Conservation (phyloP, 129 eudicot genomes). For the Logfia minima region DNA sequence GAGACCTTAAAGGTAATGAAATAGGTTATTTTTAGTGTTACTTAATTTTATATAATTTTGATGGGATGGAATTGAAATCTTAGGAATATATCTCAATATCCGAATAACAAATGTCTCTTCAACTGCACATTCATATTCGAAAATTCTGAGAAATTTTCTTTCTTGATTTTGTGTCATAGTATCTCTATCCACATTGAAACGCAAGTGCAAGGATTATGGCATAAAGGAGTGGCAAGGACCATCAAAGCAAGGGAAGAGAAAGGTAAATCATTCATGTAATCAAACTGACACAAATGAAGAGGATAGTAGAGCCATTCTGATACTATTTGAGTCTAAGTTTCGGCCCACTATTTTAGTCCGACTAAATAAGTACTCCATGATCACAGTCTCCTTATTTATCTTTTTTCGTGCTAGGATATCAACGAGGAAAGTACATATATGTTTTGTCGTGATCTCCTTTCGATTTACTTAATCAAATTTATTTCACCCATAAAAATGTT, state of each 20-base stretch:
- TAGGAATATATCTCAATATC: neutral
- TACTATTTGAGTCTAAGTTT: no score
- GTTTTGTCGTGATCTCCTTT: no score
- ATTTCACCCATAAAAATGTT: no score
- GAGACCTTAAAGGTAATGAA: neutral
- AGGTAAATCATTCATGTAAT: neutral
- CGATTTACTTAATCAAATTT: no score
- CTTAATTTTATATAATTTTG: no score
- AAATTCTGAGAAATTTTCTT: neutral
- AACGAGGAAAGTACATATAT: no score
- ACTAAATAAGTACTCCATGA: no score
- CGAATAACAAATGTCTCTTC: no score
- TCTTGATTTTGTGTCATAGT: neutral
- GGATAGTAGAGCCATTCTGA: conserved; percentile 31
- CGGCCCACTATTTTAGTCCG: no score
- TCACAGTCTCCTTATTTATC: no score
- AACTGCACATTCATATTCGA: neutral
- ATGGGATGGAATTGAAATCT: neutral
- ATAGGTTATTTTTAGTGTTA: no score
- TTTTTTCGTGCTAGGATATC: no score
- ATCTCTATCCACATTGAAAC: neutral
- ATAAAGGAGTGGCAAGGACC: neutral
- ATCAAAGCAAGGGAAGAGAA: neutral
- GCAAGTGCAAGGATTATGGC: neutral
- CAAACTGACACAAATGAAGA: neutral